phyloP scores from a whole-genome alignment of 2,329 filamentous ascomycete species.

The Fusarium sp. region DNA sequence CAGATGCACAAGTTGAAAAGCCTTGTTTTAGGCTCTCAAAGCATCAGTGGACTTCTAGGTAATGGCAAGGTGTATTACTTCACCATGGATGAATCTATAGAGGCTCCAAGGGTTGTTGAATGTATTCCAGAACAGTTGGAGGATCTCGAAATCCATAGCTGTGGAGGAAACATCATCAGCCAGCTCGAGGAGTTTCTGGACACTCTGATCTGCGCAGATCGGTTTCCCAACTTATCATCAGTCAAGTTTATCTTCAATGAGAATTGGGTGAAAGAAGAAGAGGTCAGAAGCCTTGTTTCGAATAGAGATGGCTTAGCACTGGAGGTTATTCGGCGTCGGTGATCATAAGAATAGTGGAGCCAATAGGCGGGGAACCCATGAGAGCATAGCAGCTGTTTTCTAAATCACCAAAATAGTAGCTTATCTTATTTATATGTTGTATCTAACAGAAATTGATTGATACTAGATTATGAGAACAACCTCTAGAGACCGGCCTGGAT shows the following conservation, averaged over 20 bases:
- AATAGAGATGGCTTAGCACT: background rate
- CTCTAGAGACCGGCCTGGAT: accelerated
- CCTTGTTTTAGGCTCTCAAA: background rate
- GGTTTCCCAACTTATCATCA: background rate
- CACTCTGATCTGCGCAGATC: background rate
- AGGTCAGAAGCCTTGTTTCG: accelerated
- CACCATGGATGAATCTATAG: accelerated
- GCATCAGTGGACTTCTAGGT: background rate
- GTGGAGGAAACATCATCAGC: background rate
- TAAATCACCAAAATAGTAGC: accelerated
- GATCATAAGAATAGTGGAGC: accelerated
- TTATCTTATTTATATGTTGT: background rate
- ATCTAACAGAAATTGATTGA: no score
- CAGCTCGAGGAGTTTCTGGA: background rate
- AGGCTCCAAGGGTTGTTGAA: background rate
- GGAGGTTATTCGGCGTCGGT: background rate
- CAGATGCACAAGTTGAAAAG: background rate
- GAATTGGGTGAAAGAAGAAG: background rate
- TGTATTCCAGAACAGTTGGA: background rate
- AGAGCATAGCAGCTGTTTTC: accelerated
- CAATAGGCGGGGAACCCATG: accelerated
- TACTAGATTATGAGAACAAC: background rate
- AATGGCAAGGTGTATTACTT: background rate
- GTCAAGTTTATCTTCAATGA: background rate
- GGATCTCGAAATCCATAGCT: background rate